These are phyloP conservation scores for Dothideomycetes sp. DNA, from an alignment of 2,329 filamentous ascomycete species.

Conservation along the genomic window DNA sequence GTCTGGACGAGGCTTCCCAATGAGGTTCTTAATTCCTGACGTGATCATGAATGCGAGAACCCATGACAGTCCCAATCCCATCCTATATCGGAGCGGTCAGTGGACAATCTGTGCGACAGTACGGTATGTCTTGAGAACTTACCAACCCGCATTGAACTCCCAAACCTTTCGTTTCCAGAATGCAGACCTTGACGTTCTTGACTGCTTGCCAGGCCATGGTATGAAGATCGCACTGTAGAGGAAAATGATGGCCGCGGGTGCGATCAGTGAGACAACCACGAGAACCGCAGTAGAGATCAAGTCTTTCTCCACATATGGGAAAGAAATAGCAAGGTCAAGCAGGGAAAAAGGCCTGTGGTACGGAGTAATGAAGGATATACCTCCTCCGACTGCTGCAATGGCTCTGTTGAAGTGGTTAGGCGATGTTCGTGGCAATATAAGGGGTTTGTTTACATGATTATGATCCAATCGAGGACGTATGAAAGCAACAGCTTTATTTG, in stretches of 20 bases:
- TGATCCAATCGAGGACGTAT: conserved; percentile 65
- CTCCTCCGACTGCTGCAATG: conserved; percentile 24
- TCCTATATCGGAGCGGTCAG: conserved; percentile 16
- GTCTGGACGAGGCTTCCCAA: conserved; percentile 55
- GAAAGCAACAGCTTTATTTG: conserved; percentile 42
- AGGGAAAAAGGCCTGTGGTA: conserved; percentile 63
- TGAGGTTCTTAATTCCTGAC: conserved; percentile 68
- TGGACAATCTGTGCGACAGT: too few species aligned
- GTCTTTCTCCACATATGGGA: conserved; percentile 59
- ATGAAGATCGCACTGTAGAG: conserved; percentile 54
- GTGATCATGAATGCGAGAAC: conserved; percentile 69
- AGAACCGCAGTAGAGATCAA: conserved; percentile 60
- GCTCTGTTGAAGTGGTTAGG: conserved; percentile 7
- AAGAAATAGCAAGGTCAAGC: conserved; percentile 67
- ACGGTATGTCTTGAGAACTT: not conserved
- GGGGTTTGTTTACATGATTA: conserved; percentile 43
- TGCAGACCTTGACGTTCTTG: conserved; percentile 47
- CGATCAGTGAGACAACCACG: conserved; percentile 49
- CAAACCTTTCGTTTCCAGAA: conserved; percentile 77
- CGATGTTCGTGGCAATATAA: conserved; percentile 3
- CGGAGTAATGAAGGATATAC: conserved; percentile 49
- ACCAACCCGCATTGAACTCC: conserved; percentile 75
- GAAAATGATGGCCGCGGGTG: conserved; percentile 58
- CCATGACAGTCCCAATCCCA: conserved; percentile 66
- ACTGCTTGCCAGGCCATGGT: conserved; percentile 25